Base-by-base conservation (phyloP, 208 protist species). In the Angomonas deanei region DNA sequence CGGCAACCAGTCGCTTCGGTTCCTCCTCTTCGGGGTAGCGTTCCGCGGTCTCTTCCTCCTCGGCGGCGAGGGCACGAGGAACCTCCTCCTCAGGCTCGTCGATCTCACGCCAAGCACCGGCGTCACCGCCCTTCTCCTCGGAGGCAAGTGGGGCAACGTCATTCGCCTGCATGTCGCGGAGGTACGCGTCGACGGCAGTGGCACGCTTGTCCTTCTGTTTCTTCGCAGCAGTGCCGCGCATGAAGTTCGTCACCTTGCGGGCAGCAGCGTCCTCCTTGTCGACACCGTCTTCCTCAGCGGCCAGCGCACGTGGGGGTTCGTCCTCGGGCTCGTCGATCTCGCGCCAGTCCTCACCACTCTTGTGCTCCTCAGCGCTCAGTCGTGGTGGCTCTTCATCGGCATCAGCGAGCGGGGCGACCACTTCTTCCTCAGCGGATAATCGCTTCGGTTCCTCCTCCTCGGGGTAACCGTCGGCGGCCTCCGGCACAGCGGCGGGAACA, bases 161-260 rank as follows among this genome's bases (percentile, higher is more conserved):
- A 17, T 47, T 34, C 5, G 61, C 61, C n/a, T 66, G 42, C 1
- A 66, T 53, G 47, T 53, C 23, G 23, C 19, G 31, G 19, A 68
- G 38, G 30, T 53, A 38, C 5, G 19, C 21, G 32, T 47, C 23
- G 21, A 66, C 49, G 23, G 47, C 47, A 17, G 13, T 53, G n/a
- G 47, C 47, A 13, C 47, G 47, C n/a, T 53, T 26, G n/a, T 53
- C 47, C 47, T 26, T 17, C 47, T 53, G n/a, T 6, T 17, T 26
- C 47, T 53, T 53, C 10, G 47, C 47, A 17, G n/a, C n/a, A 5
- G 47, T n/a, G 10, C 23, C n/a, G 8, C 13, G 47, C 47, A 53
- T 53, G 23, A 53, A 53, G n/a, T 28, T 5, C n/a, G 13, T 28
- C 10, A 53, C 19, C n/a, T 26, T 17, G 19, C 47, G 47, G 47